A percentile compares a stretch with the other conserved stretches of the same genome.
phyloP scores from a whole-genome alignment of 192 early-diverging fungal genomes.

The Dispira simplex region DNA sequence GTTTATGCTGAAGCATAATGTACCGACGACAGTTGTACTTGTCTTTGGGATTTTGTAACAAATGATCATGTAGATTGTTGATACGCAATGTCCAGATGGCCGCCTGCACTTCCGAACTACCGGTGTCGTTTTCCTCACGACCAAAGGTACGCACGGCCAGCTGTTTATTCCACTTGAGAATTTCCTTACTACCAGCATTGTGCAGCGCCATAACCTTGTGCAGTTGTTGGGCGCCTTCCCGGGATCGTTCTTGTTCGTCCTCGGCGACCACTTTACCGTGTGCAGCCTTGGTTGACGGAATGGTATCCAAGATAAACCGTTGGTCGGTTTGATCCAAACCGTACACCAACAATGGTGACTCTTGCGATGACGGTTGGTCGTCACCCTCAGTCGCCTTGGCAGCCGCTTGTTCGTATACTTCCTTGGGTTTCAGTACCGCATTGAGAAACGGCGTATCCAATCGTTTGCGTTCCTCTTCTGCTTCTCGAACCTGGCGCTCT shows the following conservation, averaged over 20 bases:
- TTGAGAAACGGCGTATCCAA: conserved; percentile 30
- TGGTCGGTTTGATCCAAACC: conserved; percentile 9
- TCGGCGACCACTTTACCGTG: conserved; percentile 20
- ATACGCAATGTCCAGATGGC: conserved; percentile 84
- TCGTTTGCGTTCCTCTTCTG: conserved; percentile 25
- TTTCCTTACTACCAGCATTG: conserved; percentile 62
- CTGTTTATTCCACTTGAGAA: conserved; percentile 59
- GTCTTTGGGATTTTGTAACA: conserved; percentile 72
- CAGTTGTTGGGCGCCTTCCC: conserved; percentile 33
- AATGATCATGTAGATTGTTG: conserved; percentile 67
- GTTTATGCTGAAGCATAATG: conserved; percentile 63
- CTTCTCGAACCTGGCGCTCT: conserved; percentile 16
- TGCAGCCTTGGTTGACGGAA: conserved; percentile 16
- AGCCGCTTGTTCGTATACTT: conserved; percentile 20
- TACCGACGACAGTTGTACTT: conserved; percentile 75
- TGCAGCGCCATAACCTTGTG: conserved; percentile 61
- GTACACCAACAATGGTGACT: neutral
- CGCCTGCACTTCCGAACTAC: conserved; percentile 89
- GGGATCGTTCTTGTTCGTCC: conserved; percentile 15
- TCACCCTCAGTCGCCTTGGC: neutral
- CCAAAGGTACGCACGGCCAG: conserved; percentile 65
- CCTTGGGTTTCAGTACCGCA: conserved; percentile 20
- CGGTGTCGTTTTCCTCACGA: conserved; percentile 63
- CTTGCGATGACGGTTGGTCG: too few relatives aligned
- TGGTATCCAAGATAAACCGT: conserved; percentile 17